Evolutionary conservation across 2,329 filamentous ascomycete genomes (phyloP), one percentile per base, ranked within the genome.

Genomic region (Ophiostoma australiae): DNA sequence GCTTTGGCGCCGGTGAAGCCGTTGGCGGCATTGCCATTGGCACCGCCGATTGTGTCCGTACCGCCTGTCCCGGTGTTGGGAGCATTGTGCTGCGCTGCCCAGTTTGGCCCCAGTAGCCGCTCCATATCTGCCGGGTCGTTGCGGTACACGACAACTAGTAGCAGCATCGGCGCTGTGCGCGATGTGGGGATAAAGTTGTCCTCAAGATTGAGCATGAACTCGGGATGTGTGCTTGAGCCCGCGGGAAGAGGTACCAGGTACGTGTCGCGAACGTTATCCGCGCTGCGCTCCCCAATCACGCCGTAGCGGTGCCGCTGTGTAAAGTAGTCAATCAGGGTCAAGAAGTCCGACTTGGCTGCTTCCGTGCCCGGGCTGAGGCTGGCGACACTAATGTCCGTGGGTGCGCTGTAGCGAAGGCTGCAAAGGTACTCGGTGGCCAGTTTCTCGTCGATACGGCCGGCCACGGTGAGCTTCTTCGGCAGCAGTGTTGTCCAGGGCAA

Each of bases 371-470:
- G 86, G 23, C 85, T 86, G 44, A 98, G 81, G 65, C 89, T 88
- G 27, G 96, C 87, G 31, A 98, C 91, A 0, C 93, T 86, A 6
- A 99, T 89, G 76, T 98, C 95, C 1, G 92, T 94, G 69, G 89
- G 89, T 69, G 87, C 86, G 77, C 91, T 94, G 79, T 92, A 96
- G 15, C 93, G 89, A 73, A 98, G 84, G 69, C 92, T 89, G 77
- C 93, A 95, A 0, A 99, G 88, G 76, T 99, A 99, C 73, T 96
- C 92, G 71, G 93, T 93, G 13, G 94, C 95, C 74, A 90, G 91
- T 72, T 90, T 86, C 75, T 92, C 89, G 69, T 91, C 88, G 72
- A 99, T 95, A 23, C 95, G 88, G 1, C 92, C 92, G 67, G 90
- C 90, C 31, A 95, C 90, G 7, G 86, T 88, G 39, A 95, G 82